A percentile compares a stretch with the other conserved stretches of the same genome.
phyloP scores from a whole-genome alignment of 768 basidiomycete species.

The Auriscalpium orientale region DNA sequence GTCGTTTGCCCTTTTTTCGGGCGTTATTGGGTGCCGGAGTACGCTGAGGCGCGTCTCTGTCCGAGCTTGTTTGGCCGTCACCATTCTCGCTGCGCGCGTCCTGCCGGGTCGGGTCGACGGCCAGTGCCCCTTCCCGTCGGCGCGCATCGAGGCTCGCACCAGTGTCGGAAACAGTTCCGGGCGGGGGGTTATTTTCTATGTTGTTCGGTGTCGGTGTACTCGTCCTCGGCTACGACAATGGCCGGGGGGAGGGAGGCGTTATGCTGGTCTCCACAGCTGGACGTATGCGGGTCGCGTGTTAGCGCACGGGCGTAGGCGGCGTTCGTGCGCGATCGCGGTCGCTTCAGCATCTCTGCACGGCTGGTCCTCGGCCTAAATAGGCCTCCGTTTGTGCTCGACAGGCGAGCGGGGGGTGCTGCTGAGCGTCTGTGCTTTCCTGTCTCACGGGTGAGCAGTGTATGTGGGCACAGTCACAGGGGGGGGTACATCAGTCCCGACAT shows the following conservation, averaged over 20 bases:
- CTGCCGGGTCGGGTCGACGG: too few relatives aligned
- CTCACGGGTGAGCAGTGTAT: too few relatives aligned
- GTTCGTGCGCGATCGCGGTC: neutral
- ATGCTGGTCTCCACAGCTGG: too few relatives aligned
- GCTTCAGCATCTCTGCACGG: constrained; percentile 1
- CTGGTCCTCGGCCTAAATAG: neutral
- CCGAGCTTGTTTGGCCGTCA: neutral
- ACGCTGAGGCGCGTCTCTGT: neutral
- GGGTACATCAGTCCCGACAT: too few relatives aligned
- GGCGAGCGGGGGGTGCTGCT: neutral
- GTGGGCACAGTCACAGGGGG: too few relatives aligned
- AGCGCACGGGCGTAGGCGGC: neutral
- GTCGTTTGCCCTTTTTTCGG: neutral
- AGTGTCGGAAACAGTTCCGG: neutral
- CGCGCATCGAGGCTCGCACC: too few relatives aligned
- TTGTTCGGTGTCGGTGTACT: neutral
- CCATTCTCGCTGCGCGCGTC: too few relatives aligned
- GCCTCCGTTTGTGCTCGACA: neutral
- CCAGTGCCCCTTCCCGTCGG: too few relatives aligned
- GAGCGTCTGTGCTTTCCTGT: neutral
- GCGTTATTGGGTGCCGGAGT: neutral
- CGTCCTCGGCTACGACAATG: neutral
- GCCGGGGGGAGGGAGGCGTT: too few relatives aligned
- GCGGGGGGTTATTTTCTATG: neutral
- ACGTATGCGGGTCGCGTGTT: neutral